phyloP scores from a whole-genome alignment of 257 asterid species.

The Solanum bukasovii region DNA sequence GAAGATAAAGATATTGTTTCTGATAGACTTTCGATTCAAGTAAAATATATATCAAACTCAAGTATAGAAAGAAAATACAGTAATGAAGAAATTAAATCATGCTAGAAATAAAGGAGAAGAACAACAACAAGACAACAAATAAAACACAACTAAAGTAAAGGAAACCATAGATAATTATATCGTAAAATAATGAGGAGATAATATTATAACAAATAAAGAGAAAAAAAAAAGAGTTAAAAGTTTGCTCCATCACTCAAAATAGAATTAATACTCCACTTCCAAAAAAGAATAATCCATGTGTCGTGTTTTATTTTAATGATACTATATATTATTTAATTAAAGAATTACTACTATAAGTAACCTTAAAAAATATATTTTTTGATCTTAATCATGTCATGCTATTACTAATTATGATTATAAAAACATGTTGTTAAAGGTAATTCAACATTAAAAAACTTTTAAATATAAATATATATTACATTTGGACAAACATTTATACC shows the following conservation, averaged over 20 bases:
- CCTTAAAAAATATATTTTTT: background rate
- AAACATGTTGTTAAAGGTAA: background rate
- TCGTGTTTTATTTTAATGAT: background rate
- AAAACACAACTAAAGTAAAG: background rate
- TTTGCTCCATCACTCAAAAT: background rate
- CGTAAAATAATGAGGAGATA: background rate
- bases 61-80: background rate
- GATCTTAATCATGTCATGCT: background rate
- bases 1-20: accelerated
- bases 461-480: background rate
- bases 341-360: background rate
- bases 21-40: background rate
- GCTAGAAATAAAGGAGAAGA: too few species aligned
- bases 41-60: background rate
- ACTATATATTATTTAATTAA: background rate
- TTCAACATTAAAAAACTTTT: background rate
- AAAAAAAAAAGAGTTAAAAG: background rate
- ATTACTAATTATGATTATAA: background rate
- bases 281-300: background rate
- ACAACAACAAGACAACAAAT: background rate
- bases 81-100: too few species aligned
- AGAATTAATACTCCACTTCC: background rate
- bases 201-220: background rate
- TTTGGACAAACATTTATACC: background rate
- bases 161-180: background rate